phyloP scores from a whole-genome alignment of 1,284 basidiomycete species.

The Boletus semigastroideus region DNA sequence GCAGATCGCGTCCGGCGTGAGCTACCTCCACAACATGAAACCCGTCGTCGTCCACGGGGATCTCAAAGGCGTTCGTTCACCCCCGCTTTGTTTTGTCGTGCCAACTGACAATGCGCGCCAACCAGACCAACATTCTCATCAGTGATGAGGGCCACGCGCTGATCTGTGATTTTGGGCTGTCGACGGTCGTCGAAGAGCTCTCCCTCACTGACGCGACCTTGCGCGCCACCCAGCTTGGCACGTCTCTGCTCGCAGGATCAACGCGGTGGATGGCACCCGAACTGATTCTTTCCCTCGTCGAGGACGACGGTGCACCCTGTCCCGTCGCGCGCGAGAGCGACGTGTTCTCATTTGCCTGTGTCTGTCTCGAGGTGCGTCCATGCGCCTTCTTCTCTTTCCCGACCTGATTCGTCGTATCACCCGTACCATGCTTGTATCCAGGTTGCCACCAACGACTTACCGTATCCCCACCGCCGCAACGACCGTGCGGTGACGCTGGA shows the following conservation, averaged over 20 bases:
- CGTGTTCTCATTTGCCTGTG: constrained; percentile 55
- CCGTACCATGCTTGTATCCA: constrained; percentile 14
- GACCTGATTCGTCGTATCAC: background rate
- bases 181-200: constrained; percentile 54
- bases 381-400: background rate
- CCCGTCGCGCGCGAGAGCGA: constrained; percentile 51
- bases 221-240: constrained; percentile 33
- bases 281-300: constrained; percentile 47
- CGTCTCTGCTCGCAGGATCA: constrained; percentile 54
- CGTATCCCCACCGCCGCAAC: constrained; percentile 50
- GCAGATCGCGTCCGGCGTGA: constrained; percentile 52
- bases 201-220: constrained; percentile 32
- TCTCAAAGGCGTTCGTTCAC: constrained; percentile 47
- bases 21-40: constrained; percentile 51
- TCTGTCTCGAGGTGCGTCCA: constrained; percentile 49
- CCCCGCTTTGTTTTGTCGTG: background rate
- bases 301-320: constrained; percentile 42
- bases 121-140: constrained; percentile 57
- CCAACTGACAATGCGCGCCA: background rate
- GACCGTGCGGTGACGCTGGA: constrained; percentile 55
- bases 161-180: constrained; percentile 61
- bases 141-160: constrained; percentile 47
- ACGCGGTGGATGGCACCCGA: constrained; percentile 53
- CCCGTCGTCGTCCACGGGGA: constrained; percentile 57
- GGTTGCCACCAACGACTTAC: constrained; percentile 50